A percentile compares a stretch with the other conserved stretches of the same genome.
Conservation (phyloP, 2,329 filamentous ascomycete species). For the Aureobasidium sp. region DNA sequence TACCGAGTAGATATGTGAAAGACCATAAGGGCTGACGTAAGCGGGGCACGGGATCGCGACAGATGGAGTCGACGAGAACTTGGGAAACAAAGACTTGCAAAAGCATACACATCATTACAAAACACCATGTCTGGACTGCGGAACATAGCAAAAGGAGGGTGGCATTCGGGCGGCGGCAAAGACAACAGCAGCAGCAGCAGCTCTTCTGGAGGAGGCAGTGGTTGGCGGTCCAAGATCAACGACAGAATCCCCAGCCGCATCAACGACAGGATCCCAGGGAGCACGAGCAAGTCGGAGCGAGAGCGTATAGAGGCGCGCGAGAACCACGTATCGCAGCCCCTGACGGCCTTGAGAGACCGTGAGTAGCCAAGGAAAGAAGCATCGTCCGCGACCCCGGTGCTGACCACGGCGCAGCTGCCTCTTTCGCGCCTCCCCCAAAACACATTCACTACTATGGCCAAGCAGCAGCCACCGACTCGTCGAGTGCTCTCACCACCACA, state of each 20-base stretch:
- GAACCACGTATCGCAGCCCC: conserved; percentile 52
- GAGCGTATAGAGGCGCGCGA: conserved; percentile 31
- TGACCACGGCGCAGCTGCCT: conserved; percentile 35
- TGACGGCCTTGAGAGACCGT: conserved; percentile 64
- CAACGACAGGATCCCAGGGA: conserved; percentile 44
- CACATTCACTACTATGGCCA: conserved; percentile 46
- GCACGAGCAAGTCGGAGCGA: conserved; percentile 43
- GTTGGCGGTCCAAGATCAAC: conserved; percentile 25
- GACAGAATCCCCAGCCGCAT: conserved; percentile 51
- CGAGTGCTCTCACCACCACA: background rate
- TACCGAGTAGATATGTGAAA: background rate
- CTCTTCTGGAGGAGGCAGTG: conserved; percentile 18
- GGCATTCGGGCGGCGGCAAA: conserved; percentile 37
- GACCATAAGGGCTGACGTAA: conserved; percentile 1
- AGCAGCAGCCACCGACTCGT: conserved; percentile 27
- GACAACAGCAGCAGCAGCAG: conserved; percentile 27
- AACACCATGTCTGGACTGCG: conserved; percentile 3
- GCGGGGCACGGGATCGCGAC: background rate
- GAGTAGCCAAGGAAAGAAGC: background rate
- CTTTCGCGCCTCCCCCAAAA: conserved; percentile 75
- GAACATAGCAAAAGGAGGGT: conserved; percentile 38
- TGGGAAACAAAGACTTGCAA: background rate
- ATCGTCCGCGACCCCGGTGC: background rate
- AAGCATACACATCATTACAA: background rate
- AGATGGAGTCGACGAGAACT: background rate